These are phyloP conservation scores for Globisporangium nagaii DNA, from an alignment of 352 stramenopile genomes.

Conservation along the genomic window DNA sequence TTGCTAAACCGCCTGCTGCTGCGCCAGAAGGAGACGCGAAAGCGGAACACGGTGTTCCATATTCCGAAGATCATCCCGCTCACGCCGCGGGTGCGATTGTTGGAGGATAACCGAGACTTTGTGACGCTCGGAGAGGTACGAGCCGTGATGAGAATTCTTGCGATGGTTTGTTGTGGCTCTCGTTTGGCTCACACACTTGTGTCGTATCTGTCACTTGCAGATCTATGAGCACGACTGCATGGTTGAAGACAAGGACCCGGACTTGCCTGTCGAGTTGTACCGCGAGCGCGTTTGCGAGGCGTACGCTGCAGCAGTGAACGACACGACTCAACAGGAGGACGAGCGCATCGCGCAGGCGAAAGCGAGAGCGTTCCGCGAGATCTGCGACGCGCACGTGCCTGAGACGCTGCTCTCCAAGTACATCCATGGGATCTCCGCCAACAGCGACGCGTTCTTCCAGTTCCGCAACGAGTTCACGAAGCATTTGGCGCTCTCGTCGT, in stretches of 20 bases:
- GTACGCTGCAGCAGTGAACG: conserved; percentile 33
- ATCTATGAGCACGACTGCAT: conserved; percentile 82
- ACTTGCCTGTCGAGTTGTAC: conserved; percentile 77
- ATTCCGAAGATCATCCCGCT: conserved; percentile 91
- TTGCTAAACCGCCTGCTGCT: conserved; percentile 84
- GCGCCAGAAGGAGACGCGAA: conserved; percentile 85
- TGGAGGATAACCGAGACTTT: conserved; percentile 83
- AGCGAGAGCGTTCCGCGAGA: conserved; percentile 67
- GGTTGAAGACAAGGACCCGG: conserved; percentile 60
- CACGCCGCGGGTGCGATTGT: conserved; percentile 83
- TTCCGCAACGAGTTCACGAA: conserved; percentile 86
- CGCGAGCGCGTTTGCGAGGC: conserved; percentile 67
- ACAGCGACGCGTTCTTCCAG: conserved; percentile 80
- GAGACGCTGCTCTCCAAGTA: conserved; percentile 86
- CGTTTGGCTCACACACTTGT: neutral
- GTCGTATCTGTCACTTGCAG: conserved; percentile 4
- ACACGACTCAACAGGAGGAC: conserved; percentile 49
- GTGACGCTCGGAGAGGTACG: conserved; percentile 74
- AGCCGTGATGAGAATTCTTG: neutral
- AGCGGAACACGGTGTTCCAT: conserved; percentile 86
- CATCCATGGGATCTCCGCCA: conserved; percentile 63
- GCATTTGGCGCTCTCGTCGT: conserved; percentile 78
- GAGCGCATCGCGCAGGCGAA: conserved; percentile 59
- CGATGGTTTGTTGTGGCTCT: neutral
- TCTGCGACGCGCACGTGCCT: conserved; percentile 73